Evolutionary conservation across 441 rosid genomes (phyloP).

Genomic region (Omphalea diandra): DNA sequence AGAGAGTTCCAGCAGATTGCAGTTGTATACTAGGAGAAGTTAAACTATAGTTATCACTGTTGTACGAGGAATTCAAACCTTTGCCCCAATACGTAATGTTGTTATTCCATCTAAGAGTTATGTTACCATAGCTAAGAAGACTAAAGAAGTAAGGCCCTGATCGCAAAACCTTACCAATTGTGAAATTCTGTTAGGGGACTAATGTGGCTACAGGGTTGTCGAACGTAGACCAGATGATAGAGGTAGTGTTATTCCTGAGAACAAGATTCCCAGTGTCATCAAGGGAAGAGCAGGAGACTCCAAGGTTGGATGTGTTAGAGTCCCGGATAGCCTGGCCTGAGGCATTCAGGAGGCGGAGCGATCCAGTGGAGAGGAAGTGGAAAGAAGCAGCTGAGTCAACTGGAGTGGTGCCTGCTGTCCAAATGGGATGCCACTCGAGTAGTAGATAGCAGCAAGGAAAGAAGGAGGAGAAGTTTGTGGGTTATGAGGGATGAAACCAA

Average conservation of each 20-base stretch:
- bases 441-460: constrained; percentile 14
- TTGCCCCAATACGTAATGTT: constrained; percentile 13
- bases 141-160: constrained; percentile 14
- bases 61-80: constrained; percentile 21
- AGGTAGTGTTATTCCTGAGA: neutral
- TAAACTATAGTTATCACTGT: constrained; percentile 5
- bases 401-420: constrained; percentile 15
- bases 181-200: constrained; percentile 17
- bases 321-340: constrained; percentile 5
- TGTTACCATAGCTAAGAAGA: constrained; percentile 9
- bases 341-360: constrained; percentile 13
- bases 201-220: constrained; percentile 17
- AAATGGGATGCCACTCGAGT: constrained; percentile 15
- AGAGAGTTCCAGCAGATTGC: constrained; percentile 10
- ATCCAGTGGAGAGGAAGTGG: constrained; percentile 9
- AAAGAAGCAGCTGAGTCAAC: constrained; percentile 16
- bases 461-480: constrained; percentile 15
- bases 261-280: constrained; percentile 14
- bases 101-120: constrained; percentile 15
- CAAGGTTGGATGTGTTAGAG: constrained; percentile 5
- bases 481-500: constrained; percentile 15
- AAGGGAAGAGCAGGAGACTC: constrained; percentile 14
- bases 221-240: constrained; percentile 20
- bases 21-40: constrained; percentile 8
- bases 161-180: constrained; percentile 7